These are phyloP conservation scores for Nevesoporus exiguus DNA, from an alignment of 768 basidiomycete species.

Conservation along the genomic window DNA sequence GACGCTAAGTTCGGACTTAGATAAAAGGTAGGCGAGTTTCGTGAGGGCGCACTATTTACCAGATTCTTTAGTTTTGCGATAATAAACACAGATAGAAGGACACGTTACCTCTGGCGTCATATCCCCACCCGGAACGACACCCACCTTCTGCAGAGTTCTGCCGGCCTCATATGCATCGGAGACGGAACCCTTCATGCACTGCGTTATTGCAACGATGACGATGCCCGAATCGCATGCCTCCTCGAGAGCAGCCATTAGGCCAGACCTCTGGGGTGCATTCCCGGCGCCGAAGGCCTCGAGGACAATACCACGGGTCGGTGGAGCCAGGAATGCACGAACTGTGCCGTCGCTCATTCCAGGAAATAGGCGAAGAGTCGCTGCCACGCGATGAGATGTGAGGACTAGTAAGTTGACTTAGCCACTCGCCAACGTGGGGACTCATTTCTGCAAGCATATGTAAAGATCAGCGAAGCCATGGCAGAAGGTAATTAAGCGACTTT, in stretches of 20 bases:
- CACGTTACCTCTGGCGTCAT: constrained; percentile 87
- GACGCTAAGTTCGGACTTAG: constrained; percentile 71
- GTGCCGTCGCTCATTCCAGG: constrained; percentile 80
- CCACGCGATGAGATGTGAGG: constrained; percentile 16
- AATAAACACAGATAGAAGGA: not conserved
- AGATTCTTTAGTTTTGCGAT: not conserved
- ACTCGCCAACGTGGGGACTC: constrained; percentile 76
- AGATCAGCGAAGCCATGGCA: constrained; percentile 9
- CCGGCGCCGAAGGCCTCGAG: constrained; percentile 92
- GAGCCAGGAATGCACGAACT: constrained; percentile 69
- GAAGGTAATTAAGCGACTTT: constrained; percentile 40
- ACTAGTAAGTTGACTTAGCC: not conserved
- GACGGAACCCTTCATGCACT: constrained; percentile 85
- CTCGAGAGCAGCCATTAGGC: constrained; percentile 71
- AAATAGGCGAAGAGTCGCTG: constrained; percentile 80
- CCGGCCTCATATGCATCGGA: constrained; percentile 83
- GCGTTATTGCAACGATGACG: constrained; percentile 88
- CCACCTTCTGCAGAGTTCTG: constrained; percentile 60
- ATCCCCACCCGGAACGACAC: constrained; percentile 82
- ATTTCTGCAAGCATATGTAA: constrained; percentile 48
- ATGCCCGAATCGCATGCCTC: constrained; percentile 82
- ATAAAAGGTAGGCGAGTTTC: constrained; percentile 86
- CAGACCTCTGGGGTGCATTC: constrained; percentile 81
- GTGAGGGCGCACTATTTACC: constrained; percentile 73
- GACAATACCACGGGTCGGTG: constrained; percentile 77